Evolutionary conservation across 2,329 filamentous ascomycete species (phyloP).

Genomic region (Penicillium sp.): DNA sequence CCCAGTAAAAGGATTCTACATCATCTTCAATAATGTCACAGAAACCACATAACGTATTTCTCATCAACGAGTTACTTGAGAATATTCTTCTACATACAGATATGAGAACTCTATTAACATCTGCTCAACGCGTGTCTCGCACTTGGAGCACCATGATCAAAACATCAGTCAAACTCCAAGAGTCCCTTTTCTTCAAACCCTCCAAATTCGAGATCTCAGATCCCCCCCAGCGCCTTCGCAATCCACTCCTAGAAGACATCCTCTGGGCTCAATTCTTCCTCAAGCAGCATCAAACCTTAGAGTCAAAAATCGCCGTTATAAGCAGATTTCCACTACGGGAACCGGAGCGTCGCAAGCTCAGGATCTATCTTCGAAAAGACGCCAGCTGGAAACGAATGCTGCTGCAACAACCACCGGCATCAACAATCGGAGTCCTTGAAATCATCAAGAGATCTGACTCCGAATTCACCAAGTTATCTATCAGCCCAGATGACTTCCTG

Average conservation of each 20-base stretch:
- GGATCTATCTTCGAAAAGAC: conserved; percentile 1
- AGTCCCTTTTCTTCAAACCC: conserved; percentile 3
- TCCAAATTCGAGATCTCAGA: neutral
- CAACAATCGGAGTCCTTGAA: conserved; percentile 7
- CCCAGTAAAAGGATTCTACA: neutral
- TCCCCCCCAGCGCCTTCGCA: neutral
- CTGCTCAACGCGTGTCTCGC: conserved; percentile 5
- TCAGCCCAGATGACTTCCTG: neutral
- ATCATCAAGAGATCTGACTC: conserved; percentile 10
- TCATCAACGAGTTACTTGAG: conserved; percentile 8
- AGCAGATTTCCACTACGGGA: conserved; percentile 5
- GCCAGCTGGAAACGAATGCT: conserved; percentile 9
- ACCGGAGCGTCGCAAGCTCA: conserved; percentile 1
- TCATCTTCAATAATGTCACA: conserved; percentile 1
- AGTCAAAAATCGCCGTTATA: neutral
- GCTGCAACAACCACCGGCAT: conserved; percentile 7
- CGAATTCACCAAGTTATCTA: conserved; percentile 1
- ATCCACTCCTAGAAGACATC: conserved; percentile 6
- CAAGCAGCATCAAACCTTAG: conserved; percentile 1
- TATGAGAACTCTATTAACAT: conserved; percentile 4
- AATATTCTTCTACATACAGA: conserved; percentile 9
- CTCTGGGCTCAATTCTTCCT: conserved; percentile 11
- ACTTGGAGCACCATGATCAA: neutral
- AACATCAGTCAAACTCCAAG: conserved; percentile 1
- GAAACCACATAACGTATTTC: neutral